Base-by-base conservation (phyloP, 441 rosid species). In the Monsonia emarginata region DNA sequence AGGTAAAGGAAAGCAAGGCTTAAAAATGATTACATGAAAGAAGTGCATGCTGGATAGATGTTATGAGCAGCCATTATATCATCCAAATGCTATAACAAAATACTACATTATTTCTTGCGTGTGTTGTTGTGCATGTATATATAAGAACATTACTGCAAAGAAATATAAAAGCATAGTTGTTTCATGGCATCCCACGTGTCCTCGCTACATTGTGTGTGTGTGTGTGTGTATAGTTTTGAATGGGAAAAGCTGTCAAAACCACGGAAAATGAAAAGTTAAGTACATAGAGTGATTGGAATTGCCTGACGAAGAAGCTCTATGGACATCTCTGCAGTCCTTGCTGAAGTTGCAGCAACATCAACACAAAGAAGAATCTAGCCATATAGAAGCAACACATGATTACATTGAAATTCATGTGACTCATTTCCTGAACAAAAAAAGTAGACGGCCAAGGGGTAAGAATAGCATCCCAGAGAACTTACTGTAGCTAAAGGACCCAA, bases 331-430 rank as follows among this genome's bases (percentile, higher is more conserved):
- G 87, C 77, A 32, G 93, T 85, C 81, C 78, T 89, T 60, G 99
- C 98, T 74, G 93, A 89, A 75, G 96, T 83, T 65, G 91, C 85
- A 78, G 99, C 98, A 66, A 86, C 93, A 79, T 95, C 99, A 62
- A 95, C 85, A 76, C 95, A 95, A 31, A 95, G 89, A 83, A 91
- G 90, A 80, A 87, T 75, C 99, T 95, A 80, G 74, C 70, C 42
- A 74, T 8, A 61, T 64, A 32, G 72, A 78, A 70, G 72, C 69
- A 21, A 42, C 3, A 18, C 19, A 31, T 46, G 11, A 54, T 5
- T 22, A 10, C 59, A 21, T 3, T 0, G 28, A 22, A 8, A 54
- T 54, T 54, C 28, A 54, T 24, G 27, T 54, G 10, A 11, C 24
- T 54, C 28, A 54, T 54, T 54, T 50, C 28, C 50, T 42, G 19